Percentiles rank a stretch among this genome's conserved stretches.
Evolutionary conservation across 148 eudicot genomes (phyloP).

Genomic region (Rhododendron williamsianum): DNA sequence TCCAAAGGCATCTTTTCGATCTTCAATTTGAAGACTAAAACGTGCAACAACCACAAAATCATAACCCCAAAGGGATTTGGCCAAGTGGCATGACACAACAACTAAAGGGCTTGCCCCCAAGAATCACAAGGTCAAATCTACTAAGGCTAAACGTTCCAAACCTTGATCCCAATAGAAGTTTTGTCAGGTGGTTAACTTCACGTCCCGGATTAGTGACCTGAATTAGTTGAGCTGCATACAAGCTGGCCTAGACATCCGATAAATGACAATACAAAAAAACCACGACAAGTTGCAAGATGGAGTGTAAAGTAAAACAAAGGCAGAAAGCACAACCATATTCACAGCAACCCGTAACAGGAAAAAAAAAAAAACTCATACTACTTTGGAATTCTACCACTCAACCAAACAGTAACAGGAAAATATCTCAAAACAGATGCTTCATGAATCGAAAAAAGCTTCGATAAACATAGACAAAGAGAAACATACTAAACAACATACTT

Average conservation of each 20-base stretch:
- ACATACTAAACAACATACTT: slow-evolving; percentile 24
- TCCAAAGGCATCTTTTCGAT: neutral
- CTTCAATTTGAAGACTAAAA: neutral
- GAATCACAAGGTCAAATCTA: no score
- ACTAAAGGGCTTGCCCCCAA: neutral
- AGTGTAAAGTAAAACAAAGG: neutral
- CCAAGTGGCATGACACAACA: neutral
- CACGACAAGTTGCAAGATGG: neutral
- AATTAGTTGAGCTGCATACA: no score
- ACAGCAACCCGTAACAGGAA: neutral
- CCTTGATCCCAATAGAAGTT: no score
- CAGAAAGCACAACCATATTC: neutral
- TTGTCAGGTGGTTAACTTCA: no score
- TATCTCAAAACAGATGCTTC: neutral
- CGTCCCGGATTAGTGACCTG: no score
- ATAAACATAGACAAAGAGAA: neutral
- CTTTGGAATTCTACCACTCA: neutral
- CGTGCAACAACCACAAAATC: neutral
- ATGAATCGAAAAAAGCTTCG: neutral
- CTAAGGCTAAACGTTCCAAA: no score
- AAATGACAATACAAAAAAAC: neutral
- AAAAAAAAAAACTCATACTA: neutral
- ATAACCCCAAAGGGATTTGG: neutral
- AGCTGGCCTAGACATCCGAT: no score
- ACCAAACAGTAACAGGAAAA: neutral